phyloP scores from a whole-genome alignment of 495 filamentous ascomycete species.

The Penicillium arizonense region DNA sequence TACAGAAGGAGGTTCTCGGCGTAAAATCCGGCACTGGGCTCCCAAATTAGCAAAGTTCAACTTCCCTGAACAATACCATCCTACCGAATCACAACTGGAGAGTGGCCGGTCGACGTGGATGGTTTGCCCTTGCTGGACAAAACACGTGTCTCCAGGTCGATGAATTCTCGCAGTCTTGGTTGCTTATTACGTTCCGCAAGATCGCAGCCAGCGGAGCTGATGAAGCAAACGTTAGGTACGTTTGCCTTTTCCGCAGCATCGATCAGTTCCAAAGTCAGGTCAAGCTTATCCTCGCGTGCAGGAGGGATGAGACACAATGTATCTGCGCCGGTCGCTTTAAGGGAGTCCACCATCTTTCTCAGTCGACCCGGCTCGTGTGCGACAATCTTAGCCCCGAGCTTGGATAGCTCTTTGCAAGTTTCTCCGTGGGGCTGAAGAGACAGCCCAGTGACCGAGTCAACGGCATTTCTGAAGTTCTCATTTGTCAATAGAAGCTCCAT shows the following conservation, averaged over 20 bases:
- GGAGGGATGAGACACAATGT: conserved; percentile 56
- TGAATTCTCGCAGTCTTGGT: conserved; percentile 53
- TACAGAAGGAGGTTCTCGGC: conserved; percentile 57
- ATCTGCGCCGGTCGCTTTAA: conserved; percentile 46
- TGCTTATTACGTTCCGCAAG: conserved; percentile 50
- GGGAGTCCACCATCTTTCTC: conserved; percentile 30
- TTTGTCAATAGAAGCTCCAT: conserved; percentile 52
- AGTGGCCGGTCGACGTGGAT: conserved; percentile 36
- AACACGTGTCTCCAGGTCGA: conserved; percentile 49
- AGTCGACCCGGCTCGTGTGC: conserved; percentile 42
- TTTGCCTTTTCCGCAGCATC: conserved; percentile 48
- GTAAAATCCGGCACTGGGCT: conserved; percentile 49
- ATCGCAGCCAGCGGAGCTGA: conserved; percentile 55
- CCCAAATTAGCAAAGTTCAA: neutral
- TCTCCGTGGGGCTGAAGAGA: conserved; percentile 44
- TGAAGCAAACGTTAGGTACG: conserved; percentile 49
- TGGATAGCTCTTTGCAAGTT: conserved; percentile 52
- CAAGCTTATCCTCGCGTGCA: conserved; percentile 44
- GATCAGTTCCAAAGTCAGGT: conserved; percentile 48
- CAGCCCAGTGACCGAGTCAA: conserved; percentile 41
- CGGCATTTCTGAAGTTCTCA: conserved; percentile 36
- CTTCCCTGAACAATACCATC: conserved; percentile 3
- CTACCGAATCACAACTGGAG: conserved; percentile 51
- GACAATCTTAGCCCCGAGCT: conserved; percentile 51
- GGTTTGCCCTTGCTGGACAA: conserved; percentile 48